Percentiles rank a stretch among this genome's conserved stretches.
Conservation (phyloP, 768 basidiomycete genomes). For the Lentinula detonsa region DNA sequence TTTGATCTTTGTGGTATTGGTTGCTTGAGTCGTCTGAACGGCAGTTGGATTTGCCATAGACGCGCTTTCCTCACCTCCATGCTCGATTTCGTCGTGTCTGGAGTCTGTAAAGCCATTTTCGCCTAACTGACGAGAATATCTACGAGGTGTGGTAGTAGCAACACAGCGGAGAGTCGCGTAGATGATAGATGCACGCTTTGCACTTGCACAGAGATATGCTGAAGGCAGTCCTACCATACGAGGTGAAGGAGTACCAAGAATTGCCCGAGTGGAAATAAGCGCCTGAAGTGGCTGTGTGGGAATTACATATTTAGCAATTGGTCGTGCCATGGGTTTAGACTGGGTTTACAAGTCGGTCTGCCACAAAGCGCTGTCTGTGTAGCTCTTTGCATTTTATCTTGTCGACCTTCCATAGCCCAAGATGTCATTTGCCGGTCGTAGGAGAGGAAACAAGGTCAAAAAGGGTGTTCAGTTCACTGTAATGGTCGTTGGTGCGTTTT, state of each 20-base stretch:
- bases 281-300: background rate
- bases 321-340: background rate
- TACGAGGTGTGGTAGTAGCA: too few relatives aligned
- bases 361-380: background rate
- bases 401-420: constrained; percentile 11
- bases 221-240: background rate
- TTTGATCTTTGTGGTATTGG: constrained; percentile 20
- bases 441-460: constrained; percentile 92
- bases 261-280: background rate
- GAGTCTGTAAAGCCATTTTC: background rate
- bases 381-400: background rate
- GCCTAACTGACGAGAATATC: background rate
- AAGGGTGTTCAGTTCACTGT: constrained; percentile 98
- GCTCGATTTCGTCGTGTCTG: background rate
- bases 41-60: background rate
- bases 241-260: background rate
- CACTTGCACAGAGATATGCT: background rate
- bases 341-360: background rate
- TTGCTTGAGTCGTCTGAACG: background rate
- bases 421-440: constrained; percentile 85
- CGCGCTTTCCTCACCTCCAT: background rate
- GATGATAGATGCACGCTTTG: background rate
- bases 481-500: constrained; percentile 89
- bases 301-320: background rate
- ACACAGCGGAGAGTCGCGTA: too few relatives aligned